Percentiles rank a stretch among this genome's conserved stretches.
phyloP scores from a whole-genome alignment of 768 basidiomycete genomes.

The Mycena galopus region DNA sequence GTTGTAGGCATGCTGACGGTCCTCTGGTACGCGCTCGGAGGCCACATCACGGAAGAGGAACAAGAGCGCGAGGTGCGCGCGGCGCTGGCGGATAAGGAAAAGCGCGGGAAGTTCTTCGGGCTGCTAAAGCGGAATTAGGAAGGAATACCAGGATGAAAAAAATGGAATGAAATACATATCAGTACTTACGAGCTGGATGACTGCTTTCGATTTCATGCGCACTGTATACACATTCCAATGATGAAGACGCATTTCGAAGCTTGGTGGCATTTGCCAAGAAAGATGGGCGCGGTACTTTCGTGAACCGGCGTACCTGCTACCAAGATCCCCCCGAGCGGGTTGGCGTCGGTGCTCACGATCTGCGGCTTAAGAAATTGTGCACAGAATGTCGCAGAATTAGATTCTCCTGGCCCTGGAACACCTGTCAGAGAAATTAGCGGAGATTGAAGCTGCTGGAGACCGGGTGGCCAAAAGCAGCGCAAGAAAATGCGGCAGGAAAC shows the following conservation, averaged over 20 bases:
- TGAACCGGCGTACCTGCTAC: too few relatives aligned
- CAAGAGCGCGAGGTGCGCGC: constrained; percentile 77
- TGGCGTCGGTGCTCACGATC: too few relatives aligned
- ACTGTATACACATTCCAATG: background rate
- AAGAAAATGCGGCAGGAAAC: too few relatives aligned
- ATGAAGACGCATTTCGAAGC: background rate
- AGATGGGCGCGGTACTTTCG: too few relatives aligned
- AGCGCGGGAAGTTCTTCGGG: constrained; percentile 62
- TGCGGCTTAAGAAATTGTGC: background rate
- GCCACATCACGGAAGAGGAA: constrained; percentile 81
- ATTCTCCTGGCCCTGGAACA: too few relatives aligned
- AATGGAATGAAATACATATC: background rate
- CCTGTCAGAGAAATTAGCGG: too few relatives aligned
- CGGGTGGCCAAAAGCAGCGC: too few relatives aligned
- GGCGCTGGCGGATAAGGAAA: constrained; percentile 69
- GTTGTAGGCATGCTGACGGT: constrained; percentile 74
- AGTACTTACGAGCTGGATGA: constrained; percentile 14
- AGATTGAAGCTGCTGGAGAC: too few relatives aligned
- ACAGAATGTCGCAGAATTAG: background rate
- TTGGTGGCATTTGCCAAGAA: too few relatives aligned
- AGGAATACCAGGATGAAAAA: background rate
- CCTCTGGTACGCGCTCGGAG: constrained; percentile 89
- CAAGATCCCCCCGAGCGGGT: too few relatives aligned
- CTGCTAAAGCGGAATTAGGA: constrained; percentile 34
- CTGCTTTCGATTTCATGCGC: constrained; percentile 19